A percentile compares a stretch with the other conserved stretches of the same genome.
phyloP scores from a whole-genome alignment of 139 green algal genomes.

The Micractinium conductrix region DNA sequence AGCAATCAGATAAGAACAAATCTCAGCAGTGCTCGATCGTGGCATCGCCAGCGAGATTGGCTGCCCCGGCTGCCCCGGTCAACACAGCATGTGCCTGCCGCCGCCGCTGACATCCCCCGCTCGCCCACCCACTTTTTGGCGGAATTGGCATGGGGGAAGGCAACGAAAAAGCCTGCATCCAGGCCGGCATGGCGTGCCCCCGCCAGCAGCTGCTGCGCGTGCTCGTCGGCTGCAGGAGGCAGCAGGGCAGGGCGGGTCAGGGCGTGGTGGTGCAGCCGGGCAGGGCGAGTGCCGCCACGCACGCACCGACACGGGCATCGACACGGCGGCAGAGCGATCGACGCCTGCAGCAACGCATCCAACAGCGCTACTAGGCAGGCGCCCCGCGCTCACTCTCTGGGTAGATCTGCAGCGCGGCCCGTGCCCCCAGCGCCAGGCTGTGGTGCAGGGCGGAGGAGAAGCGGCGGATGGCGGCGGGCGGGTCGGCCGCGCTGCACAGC shows the following conservation, averaged over 20 bases:
- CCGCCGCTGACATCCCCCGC: background rate
- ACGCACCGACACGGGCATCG: too few species aligned
- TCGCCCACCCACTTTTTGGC: constrained; percentile 47
- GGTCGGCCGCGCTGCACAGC: constrained; percentile 36
- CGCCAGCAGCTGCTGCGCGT: constrained; percentile 31
- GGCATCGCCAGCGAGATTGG: too few species aligned
- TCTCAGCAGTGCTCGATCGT: too few species aligned
- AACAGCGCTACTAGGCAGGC: background rate
- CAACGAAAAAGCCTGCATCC: constrained; percentile 37
- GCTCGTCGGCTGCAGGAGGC: constrained; percentile 31
- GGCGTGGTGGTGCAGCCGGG: background rate
- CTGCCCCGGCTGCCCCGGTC: background rate
- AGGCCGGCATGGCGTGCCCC: constrained; percentile 32
- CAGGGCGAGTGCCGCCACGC: too few species aligned
- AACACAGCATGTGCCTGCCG: background rate
- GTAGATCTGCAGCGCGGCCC: constrained; percentile 51
- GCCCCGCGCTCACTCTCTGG: constrained; percentile 9
- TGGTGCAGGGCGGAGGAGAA: constrained; percentile 30
- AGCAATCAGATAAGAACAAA: too few species aligned
- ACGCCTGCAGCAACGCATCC: background rate
- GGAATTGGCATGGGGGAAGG: constrained; percentile 40
- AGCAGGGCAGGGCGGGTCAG: background rate
- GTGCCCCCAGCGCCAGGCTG: constrained; percentile 14
- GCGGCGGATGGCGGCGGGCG: background rate
- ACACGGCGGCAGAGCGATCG: too few species aligned